A percentile compares a stretch with the other conserved stretches of the same genome.
phyloP scores from a whole-genome alignment of 495 filamentous ascomycete genomes.

The Xylaria scruposa region DNA sequence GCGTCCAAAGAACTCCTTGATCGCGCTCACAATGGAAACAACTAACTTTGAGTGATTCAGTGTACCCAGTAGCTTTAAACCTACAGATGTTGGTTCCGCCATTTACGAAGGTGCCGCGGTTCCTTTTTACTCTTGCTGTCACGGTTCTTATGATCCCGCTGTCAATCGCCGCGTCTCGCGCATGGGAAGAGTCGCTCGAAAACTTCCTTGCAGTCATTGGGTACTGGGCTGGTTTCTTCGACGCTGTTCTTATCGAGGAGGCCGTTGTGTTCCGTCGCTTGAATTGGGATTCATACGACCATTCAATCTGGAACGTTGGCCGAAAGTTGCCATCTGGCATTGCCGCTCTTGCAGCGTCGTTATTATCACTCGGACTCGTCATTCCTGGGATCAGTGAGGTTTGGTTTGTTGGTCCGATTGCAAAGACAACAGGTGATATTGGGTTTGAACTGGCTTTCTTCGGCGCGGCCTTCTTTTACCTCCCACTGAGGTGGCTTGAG shows the following conservation, averaged over 20 bases:
- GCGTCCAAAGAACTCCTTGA: background rate
- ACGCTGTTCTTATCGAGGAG: slow-evolving; percentile 54
- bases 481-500: slow-evolving; percentile 49
- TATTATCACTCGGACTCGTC: slow-evolving; percentile 50
- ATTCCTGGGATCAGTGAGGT: slow-evolving; percentile 59
- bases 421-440: slow-evolving; percentile 58
- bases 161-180: slow-evolving; percentile 52
- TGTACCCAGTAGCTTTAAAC: slow-evolving; percentile 56
- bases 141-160: slow-evolving; percentile 57
- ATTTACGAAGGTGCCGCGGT: slow-evolving; percentile 51
- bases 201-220: slow-evolving; percentile 61
- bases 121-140: slow-evolving; percentile 53
- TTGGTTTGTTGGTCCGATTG: slow-evolving; percentile 61
- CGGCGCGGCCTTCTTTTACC: slow-evolving; percentile 53
- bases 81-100: slow-evolving; percentile 58
- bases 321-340: slow-evolving; percentile 54
- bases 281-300: slow-evolving; percentile 49
- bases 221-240: slow-evolving; percentile 61
- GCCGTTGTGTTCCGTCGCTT: slow-evolving; percentile 52
- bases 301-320: slow-evolving; percentile 54
- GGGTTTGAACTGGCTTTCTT: slow-evolving; percentile 61
- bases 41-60: background rate
- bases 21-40: background rate
- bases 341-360: slow-evolving; percentile 46
- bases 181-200: slow-evolving; percentile 56